These are phyloP conservation scores for Beauveria rudraprayagi DNA, from an alignment of 2,329 filamentous ascomycete genomes.

Conservation along the genomic window DNA sequence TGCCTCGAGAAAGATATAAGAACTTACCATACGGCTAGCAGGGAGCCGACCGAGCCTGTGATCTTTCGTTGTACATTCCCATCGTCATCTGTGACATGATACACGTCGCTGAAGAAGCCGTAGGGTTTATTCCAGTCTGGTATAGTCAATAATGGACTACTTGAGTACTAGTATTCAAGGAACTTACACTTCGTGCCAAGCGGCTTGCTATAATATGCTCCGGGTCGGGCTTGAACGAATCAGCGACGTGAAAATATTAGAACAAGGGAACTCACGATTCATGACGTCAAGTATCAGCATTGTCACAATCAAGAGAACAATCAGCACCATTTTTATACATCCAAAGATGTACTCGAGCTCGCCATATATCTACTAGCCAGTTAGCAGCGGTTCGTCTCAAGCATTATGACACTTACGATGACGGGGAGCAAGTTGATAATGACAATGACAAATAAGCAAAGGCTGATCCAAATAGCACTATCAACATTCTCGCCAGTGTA, in stretches of 20 bases:
- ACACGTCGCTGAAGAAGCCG: constrained; percentile 28
- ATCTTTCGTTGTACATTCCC: constrained; percentile 15
- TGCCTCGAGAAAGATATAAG: not conserved
- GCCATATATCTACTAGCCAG: constrained; percentile 19
- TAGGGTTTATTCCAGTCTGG: constrained; percentile 20
- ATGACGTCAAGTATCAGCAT: constrained; percentile 30
- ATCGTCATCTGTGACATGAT: constrained; percentile 23
- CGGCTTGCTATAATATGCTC: constrained; percentile 28
- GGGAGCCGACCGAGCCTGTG: constrained; percentile 25
- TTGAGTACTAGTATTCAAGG: not conserved
- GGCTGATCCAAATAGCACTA: constrained; percentile 29
- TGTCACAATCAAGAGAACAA: constrained; percentile 27
- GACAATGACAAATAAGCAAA: constrained; percentile 27
- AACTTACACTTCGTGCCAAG: constrained; percentile 27
- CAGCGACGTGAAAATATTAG: not conserved
- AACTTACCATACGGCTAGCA: constrained; percentile 31
- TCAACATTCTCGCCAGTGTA: constrained; percentile 25
- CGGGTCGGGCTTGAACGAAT: constrained; percentile 20
- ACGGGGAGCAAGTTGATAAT: constrained; percentile 30
- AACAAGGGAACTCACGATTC: constrained; percentile 21
- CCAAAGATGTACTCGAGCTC: constrained; percentile 32
- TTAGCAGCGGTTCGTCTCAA: not conserved
- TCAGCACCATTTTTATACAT: constrained; percentile 28
- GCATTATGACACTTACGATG: constrained; percentile 20
- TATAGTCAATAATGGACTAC: not conserved